phyloP scores from a whole-genome alignment of 768 basidiomycete genomes.

The Clavaria fumosa region DNA sequence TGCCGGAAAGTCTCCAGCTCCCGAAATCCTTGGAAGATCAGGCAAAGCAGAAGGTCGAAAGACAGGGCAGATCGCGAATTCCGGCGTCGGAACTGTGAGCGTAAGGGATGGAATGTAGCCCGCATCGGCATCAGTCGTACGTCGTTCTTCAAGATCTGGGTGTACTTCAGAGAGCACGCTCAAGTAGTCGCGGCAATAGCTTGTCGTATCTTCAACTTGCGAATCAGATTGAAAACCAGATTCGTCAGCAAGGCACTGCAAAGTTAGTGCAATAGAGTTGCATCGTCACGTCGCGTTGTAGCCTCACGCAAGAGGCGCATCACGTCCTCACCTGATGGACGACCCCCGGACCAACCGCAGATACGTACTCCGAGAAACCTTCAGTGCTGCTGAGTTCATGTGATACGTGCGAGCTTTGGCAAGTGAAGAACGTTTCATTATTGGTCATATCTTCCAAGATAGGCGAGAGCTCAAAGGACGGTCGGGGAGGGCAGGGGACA shows the following conservation, averaged over 20 bases:
- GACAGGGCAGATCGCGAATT: constrained; percentile 13
- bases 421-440: constrained; percentile 3
- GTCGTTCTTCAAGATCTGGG: not conserved
- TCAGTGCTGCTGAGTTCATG: not conserved
- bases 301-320: too few species aligned
- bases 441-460: constrained; percentile 6
- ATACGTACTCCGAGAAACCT: not conserved
- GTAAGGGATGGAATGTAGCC: constrained; percentile 16
- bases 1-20: not conserved
- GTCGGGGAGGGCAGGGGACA: not conserved
- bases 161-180: not conserved
- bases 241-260: not conserved
- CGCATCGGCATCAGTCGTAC: constrained; percentile 1
- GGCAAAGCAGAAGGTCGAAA: constrained; percentile 9
- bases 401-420: not conserved
- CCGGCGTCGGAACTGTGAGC: constrained; percentile 21
- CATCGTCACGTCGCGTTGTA: too few species aligned
- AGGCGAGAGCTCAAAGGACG: constrained; percentile 4
- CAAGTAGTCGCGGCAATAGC: not conserved
- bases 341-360: not conserved
- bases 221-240: not conserved
- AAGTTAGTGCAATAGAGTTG: not conserved
- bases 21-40: constrained; percentile 1
- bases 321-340: too few species aligned
- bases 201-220: not conserved